phyloP scores from a whole-genome alignment of 768 basidiomycete species.

The Lentinula aciculospora region DNA sequence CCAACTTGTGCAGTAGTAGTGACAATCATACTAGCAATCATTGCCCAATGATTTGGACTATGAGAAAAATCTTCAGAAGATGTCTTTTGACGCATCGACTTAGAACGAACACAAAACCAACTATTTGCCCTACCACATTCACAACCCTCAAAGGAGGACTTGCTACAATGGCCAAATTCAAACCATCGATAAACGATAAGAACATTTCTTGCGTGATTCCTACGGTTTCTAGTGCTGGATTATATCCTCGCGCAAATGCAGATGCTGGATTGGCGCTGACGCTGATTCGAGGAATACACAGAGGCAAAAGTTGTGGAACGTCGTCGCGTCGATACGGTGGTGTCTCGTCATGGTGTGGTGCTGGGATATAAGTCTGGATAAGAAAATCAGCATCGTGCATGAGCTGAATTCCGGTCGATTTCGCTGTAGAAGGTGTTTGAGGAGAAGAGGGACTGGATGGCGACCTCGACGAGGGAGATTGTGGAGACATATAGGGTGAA shows the following conservation, averaged over 20 bases:
- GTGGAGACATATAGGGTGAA: background rate
- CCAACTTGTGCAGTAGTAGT: constrained; percentile 13
- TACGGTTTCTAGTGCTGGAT: constrained; percentile 9
- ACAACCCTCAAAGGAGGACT: constrained; percentile 20
- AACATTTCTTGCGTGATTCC: constrained; percentile 15
- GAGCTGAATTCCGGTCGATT: constrained; percentile 2
- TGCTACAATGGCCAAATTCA: constrained; percentile 21
- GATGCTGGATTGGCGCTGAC: constrained; percentile 13
- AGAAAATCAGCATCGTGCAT: constrained; percentile 5
- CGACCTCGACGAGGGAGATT: too few species aligned
- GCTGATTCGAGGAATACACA: constrained; percentile 18
- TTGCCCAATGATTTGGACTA: constrained; percentile 20
- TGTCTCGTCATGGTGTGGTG: background rate
- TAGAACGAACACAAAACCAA: constrained; percentile 17
- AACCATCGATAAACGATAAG: constrained; percentile 17
- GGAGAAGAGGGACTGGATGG: background rate
- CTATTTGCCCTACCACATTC: constrained; percentile 13
- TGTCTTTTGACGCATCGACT: background rate
- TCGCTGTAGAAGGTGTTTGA: background rate
- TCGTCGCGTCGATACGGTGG: constrained; percentile 1
- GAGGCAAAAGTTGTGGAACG: constrained; percentile 11
- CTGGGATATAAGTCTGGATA: constrained; percentile 8
- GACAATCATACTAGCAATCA: constrained; percentile 14
- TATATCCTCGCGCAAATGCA: constrained; percentile 18
- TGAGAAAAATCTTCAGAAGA: background rate